These are phyloP conservation scores for Thozetella sp. DNA, from an alignment of 495 filamentous ascomycete genomes.

Conservation along the genomic window DNA sequence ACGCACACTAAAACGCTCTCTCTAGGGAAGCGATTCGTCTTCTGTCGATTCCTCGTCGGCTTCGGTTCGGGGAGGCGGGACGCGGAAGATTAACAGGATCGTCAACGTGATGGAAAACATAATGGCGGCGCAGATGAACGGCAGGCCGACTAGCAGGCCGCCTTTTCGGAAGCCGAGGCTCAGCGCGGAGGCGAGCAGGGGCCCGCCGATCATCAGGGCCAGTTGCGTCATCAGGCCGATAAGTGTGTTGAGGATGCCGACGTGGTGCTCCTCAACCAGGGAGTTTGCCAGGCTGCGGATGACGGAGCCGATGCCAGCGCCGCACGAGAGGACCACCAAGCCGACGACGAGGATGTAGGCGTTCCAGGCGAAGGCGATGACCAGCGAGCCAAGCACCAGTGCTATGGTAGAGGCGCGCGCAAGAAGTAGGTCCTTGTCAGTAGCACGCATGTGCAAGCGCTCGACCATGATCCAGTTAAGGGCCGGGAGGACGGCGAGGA, in stretches of 20 bases:
- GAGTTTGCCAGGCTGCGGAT: constrained; percentile 26
- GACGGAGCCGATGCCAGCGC: constrained; percentile 13
- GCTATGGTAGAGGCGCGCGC: constrained; percentile 6
- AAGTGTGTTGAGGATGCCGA: constrained; percentile 28
- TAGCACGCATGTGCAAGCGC: constrained; percentile 15
- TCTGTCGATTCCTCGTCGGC: not conserved
- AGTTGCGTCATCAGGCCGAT: constrained; percentile 24
- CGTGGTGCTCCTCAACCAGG: constrained; percentile 32
- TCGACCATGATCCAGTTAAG: constrained; percentile 19
- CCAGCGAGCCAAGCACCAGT: not conserved
- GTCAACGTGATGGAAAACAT: constrained; percentile 15
- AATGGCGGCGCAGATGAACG: constrained; percentile 20
- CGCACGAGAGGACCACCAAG: constrained; percentile 21
- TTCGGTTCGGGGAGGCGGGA: constrained; percentile 3
- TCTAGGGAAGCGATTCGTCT: not conserved
- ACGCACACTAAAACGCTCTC: not conserved
- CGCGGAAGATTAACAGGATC: constrained; percentile 20
- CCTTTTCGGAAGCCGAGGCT: constrained; percentile 22
- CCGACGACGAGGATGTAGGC: constrained; percentile 16
- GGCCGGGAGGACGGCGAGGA: constrained; percentile 22
- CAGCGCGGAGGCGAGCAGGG: constrained; percentile 25
- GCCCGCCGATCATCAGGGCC: constrained; percentile 24
- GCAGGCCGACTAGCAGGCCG: constrained; percentile 24
- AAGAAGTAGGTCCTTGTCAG: constrained; percentile 18
- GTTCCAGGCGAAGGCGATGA: constrained; percentile 14